Evolutionary conservation across 805 yeast species (phyloP), one percentile per base, ranked within the genome.

Genomic region (Wickerhamiella vanderwaltii): DNA sequence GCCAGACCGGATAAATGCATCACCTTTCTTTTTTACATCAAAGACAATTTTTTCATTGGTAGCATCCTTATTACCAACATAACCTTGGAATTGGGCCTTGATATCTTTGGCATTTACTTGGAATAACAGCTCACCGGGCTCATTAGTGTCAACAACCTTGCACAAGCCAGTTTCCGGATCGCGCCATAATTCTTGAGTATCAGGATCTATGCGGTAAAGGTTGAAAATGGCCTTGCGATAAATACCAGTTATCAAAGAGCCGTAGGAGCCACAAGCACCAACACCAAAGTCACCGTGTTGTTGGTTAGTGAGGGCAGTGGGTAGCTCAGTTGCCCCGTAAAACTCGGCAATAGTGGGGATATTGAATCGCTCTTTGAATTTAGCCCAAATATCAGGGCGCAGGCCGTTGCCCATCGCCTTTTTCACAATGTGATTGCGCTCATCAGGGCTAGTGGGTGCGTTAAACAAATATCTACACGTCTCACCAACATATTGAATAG

Each of bases 401-500:
- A 87, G 65, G 0, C 97, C 97, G 60, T 88, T 87, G 32, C 97
- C 97, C 57, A 77, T 77, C 0, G 95, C 96, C 32, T 77, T 73
- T 31, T 63, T 61, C 9, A 82, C 77, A 4, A 56, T 47, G 57
- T 84, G 94, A 32, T 57, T 57, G 32, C 62, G 58, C 55, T 84
- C 93, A 30, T 62, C 60, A 9, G 82, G 79, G 33, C 78, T 77
- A 6, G 63, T 63, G 36, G 78, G 73, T 1, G 85, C 64, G 50
- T 79, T 75, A 48, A 82, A 61, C 45, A 87, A 67, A 55, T 86
- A 88, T 37, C 97, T 72, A 59, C 96, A 84, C 24, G 85, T 86
- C 60, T 87, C 97, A 13, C 97, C 97, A 13, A 87, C 97, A 53
- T 87, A 87, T 61, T 87, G 95, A 42, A 85, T 71, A 48, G 82